These are phyloP conservation scores for Neurospora tetraspora DNA, from an alignment of 495 filamentous ascomycete genomes.

Conservation along the genomic window DNA sequence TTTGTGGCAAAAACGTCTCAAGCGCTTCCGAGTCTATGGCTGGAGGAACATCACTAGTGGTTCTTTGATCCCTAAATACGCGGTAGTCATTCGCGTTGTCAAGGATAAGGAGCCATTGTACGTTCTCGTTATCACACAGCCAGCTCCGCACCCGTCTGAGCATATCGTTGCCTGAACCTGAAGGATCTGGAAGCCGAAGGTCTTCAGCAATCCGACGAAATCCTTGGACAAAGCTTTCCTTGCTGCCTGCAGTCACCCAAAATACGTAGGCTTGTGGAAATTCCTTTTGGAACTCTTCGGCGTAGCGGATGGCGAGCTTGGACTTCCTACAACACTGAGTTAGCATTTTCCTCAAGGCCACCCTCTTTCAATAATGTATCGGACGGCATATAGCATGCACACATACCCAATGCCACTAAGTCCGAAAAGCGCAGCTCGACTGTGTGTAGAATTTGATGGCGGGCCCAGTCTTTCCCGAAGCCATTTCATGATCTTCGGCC, in stretches of 20 bases:
- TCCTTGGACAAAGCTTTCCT: slow-evolving; percentile 30
- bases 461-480: background rate
- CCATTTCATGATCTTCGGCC: background rate
- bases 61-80: slow-evolving; percentile 8
- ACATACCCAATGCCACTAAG: background rate
- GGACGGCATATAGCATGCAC: background rate
- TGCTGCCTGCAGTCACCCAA: slow-evolving; percentile 38
- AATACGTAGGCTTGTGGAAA: slow-evolving; percentile 31
- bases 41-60: background rate
- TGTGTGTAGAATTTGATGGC: background rate
- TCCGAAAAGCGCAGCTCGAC: background rate
- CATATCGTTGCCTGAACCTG: background rate
- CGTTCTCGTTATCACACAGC: slow-evolving; percentile 9
- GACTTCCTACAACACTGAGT: background rate
- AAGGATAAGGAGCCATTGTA: slow-evolving; percentile 34
- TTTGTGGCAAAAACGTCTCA: background rate
- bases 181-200: background rate
- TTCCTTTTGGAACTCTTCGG: background rate
- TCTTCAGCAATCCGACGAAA: slow-evolving; percentile 13
- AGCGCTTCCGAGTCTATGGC: slow-evolving; percentile 1
- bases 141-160: background rate
- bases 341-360: background rate
- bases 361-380: too few relatives aligned
- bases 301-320: background rate
- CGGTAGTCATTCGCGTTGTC: slow-evolving; percentile 31